Conservation (phyloP, 768 basidiomycete genomes). For the Boletus rex-veris region DNA sequence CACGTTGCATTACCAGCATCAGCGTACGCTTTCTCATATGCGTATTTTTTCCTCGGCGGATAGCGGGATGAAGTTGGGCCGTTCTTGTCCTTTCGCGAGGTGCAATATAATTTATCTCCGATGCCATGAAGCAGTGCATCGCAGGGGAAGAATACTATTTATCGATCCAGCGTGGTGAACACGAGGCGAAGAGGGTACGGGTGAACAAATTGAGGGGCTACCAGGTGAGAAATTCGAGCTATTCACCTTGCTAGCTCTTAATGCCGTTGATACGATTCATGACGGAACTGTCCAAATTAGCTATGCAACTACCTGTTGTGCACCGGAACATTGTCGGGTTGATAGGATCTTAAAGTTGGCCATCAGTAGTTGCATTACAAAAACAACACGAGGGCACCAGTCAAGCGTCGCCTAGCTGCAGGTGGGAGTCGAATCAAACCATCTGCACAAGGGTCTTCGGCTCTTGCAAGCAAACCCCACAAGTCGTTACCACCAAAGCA, state of each 20-base stretch:
- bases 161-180: conserved; percentile 32
- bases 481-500: background rate
- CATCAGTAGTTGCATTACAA: conserved; percentile 8
- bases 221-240: conserved; percentile 7
- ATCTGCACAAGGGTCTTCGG: conserved; percentile 15
- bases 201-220: conserved; percentile 11
- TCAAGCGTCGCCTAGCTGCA: conserved; percentile 16
- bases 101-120: conserved; percentile 28
- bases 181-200: conserved; percentile 26
- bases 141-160: conserved; percentile 17
- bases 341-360: conserved; percentile 16
- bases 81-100: conserved; percentile 18
- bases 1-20: background rate
- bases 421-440: conserved; percentile 1
- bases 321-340: conserved; percentile 5
- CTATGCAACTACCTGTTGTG: background rate
- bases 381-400: conserved; percentile 23
- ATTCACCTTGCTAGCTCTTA: conserved; percentile 11
- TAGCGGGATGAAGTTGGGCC: conserved; percentile 14
- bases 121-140: conserved; percentile 25
- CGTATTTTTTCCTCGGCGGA: conserved; percentile 16
- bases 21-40: background rate
- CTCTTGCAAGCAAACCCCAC: conserved; percentile 14
- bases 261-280: conserved; percentile 5
- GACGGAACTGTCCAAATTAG: conserved; percentile 2